Percentiles rank a stretch among this genome's conserved stretches.
Conservation (phyloP, 1,284 basidiomycete species). For the Sporisorium reilianum region DNA sequence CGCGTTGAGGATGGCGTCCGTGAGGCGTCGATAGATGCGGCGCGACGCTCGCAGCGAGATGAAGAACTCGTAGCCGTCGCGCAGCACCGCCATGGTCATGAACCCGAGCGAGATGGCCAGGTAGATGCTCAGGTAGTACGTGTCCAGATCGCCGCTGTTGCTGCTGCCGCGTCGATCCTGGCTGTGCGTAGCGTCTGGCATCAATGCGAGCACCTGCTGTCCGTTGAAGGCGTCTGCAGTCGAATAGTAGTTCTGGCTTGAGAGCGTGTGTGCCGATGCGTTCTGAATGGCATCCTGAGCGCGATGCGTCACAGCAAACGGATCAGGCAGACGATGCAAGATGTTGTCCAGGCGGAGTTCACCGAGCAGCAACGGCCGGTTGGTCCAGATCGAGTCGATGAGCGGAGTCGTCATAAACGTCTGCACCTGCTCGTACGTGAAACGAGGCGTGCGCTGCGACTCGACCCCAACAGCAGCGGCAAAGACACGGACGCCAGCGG, state of each 20-base stretch:
- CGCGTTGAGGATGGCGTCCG: slow-evolving; percentile 88
- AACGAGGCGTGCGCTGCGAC: slow-evolving; percentile 8
- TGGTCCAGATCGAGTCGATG: slow-evolving; percentile 40
- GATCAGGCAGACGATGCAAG: slow-evolving; percentile 19
- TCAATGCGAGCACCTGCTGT: slow-evolving; percentile 27
- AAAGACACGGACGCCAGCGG: slow-evolving; percentile 4
- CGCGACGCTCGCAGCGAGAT: slow-evolving; percentile 62
- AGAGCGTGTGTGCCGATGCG: neutral
- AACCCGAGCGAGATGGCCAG: slow-evolving; percentile 51
- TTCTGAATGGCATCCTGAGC: neutral
- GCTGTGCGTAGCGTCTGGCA: neutral
- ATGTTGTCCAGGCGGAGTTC: slow-evolving; percentile 19
- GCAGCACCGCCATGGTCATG: slow-evolving; percentile 56
- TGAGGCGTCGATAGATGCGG: slow-evolving; percentile 72
- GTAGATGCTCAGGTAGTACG: slow-evolving; percentile 64
- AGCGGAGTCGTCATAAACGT: slow-evolving; percentile 43
- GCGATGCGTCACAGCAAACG: slow-evolving; percentile 5
- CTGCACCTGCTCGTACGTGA: slow-evolving; percentile 28
- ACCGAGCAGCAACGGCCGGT: slow-evolving; percentile 23
- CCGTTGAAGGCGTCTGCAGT: slow-evolving; percentile 2
- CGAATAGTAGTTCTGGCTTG: neutral
- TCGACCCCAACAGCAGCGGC: slow-evolving; percentile 2
- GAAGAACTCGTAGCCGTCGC: slow-evolving; percentile 57
- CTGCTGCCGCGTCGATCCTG: slow-evolving; percentile 12
- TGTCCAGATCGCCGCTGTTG: slow-evolving; percentile 44